A percentile compares a stretch with the other conserved stretches of the same genome.
Conservation (phyloP, 2,329 filamentous ascomycete genomes). For the Diplodia seriata region DNA sequence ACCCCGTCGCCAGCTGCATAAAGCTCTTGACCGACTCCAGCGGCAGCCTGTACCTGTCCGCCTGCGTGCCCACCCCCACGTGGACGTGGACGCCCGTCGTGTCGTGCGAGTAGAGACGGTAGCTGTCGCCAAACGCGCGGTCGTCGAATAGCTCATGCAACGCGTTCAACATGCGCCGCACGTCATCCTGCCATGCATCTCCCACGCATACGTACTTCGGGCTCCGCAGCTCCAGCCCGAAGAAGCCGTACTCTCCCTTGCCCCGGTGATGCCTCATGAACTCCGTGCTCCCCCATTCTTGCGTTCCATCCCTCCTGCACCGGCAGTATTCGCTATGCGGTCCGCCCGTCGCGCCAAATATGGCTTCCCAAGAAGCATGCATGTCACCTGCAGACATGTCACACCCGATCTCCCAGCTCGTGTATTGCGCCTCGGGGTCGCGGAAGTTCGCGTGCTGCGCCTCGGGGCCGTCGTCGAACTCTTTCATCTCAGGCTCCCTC, state of each 20-base stretch:
- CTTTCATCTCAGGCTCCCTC: neutral
- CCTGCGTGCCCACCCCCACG: slow-evolving; percentile 38
- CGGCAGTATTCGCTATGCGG: no score
- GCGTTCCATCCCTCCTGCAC: no score
- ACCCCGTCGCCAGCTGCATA: slow-evolving; percentile 38
- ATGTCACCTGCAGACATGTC: neutral
- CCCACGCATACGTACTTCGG: neutral
- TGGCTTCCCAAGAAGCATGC: no score
- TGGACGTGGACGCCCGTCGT: slow-evolving; percentile 43
- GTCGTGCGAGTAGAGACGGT: neutral
- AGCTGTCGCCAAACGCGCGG: neutral
- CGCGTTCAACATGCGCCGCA: neutral
- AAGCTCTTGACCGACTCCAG: slow-evolving; percentile 41
- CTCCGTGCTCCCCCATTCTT: neutral
- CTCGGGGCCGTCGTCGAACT: neutral
- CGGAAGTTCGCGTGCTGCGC: neutral
- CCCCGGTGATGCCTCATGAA: neutral
- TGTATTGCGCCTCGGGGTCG: neutral
- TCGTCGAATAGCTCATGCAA: neutral
- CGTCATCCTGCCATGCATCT: neutral
- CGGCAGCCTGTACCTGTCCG: slow-evolving; percentile 34
- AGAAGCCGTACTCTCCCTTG: neutral
- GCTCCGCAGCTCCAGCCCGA: neutral
- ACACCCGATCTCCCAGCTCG: neutral
- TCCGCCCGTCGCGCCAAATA: no score